Base-by-base conservation (phyloP, 2,329 filamentous ascomycete species). In the Talaromyces sp. region DNA sequence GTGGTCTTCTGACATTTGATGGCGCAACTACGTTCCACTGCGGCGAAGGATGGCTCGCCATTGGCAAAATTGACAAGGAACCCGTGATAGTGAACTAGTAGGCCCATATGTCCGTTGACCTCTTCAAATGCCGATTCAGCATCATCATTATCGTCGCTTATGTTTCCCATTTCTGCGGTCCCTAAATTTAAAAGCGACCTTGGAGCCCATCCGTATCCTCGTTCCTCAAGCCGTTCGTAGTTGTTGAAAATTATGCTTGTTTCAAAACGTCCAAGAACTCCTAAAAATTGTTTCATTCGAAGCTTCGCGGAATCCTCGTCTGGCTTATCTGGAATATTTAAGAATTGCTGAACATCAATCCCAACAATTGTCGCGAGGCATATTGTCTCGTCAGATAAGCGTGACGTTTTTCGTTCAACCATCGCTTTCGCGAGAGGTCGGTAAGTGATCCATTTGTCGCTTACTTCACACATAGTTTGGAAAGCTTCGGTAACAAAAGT, bases 121-220 rank as follows among this genome's bases (percentile, higher is more conserved):
- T n/a, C 19, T 17, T 52, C 55, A 26, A 13, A n/a, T n/a, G 2
- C 52, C 11, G 38, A 21, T 19, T 5, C 17, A 3, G n/a, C 10
- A 1, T 27, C 52, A 2, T 17, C 11, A 10, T 26, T 41, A 4
- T 24, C 10, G 26, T 56, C 35, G 26, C 35, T 41, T 41, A 7
- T 41, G 35, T 41, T 41, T n/a, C 35, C 35, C 35, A 41, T 41
- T 41, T 11, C 29, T 24, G 62, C 38, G 7, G 51, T 59, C 14
- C 63, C 51, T 7, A 64, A 58, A n/a, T 62, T 63, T 32, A 64
- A 24, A 21, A 63, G 50, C 11, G 63, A 64, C 27, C 54, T 59
- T 29, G 63, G 63, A 5, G 63, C 63, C 63, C 63, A 64, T 21
- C 29, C 55, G 31, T 60, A 63, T 13, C 62, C 63, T 13, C 9